Evolutionary conservation across 371 early-diverging fungal genomes (phyloP), one percentile per base, ranked within the genome.

Genomic region (Mortierella sp.): DNA sequence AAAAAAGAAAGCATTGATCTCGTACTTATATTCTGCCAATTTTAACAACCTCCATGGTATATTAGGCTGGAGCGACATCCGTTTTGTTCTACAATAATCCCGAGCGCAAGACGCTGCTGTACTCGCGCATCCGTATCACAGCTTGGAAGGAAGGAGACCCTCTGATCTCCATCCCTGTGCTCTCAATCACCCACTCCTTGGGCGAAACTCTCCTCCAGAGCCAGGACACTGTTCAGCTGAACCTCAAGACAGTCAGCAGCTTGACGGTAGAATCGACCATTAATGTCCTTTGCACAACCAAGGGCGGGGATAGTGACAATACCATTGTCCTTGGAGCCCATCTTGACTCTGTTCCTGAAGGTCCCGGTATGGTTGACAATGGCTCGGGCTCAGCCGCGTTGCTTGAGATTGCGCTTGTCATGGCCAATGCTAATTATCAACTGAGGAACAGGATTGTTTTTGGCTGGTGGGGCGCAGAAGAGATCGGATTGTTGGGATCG

Each of bases 381-480:
- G 93, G 89, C 1, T 87, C 89, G 0, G 94, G 94, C 6, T 79
- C 90, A 3, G 75, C 86, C 6, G 80, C 92, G 7, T 63, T 88
- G 1, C 65, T 93, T 49, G 93, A 92, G 67, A 82, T 92, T 49
- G 81, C 85, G 0, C 72, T 90, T 31, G 65, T 83, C 15, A 57
- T 83, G 43, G 58, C 83, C 72, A 19, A 66, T 32, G 32, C 83
- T 73, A 63, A 80, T 61, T 46, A 84, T 79, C 21, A 64, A 80
- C 30, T 91, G 84, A 61, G 72, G 63, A 80, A 80, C 64, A 68
- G 68, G 49, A 49, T 80, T 47, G 62, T 71, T 8, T 80, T 80
- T 83, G 89, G 87, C 15, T 94, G 91, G 91, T 94, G 92, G 91
- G 83, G 89, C 4, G 92, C 91, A 27, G 92, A 93, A 72, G 93